Evolutionary conservation across 1,284 basidiomycete genomes (phyloP), one percentile per base, ranked within the genome.

Genomic region (Cutaneotrichosporon curvatum): DNA sequence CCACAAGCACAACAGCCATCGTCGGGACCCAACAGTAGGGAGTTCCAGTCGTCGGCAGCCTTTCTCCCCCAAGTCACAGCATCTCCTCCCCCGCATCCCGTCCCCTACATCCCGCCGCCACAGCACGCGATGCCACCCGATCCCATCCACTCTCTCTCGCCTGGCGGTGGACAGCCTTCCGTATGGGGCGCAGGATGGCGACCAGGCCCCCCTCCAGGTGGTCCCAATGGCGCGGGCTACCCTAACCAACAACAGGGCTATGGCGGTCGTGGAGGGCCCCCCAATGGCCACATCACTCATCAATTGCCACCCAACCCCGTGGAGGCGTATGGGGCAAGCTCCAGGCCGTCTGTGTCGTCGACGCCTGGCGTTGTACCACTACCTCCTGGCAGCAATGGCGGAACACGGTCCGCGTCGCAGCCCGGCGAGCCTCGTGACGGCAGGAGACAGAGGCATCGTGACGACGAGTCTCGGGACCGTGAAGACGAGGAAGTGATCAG

Each of bases 401-500:
- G 52, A 14, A 30, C 35, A 19, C 53, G 53, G 1, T 45, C 50
- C 3, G 37, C 36, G 12, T 55, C 53, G n/a, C 50, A 51, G 33
- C 42, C 50, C 2, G 53, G 53, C 16, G 53, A 55, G 37, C 45
- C 50, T 2, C 47, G 50, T 19, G 53, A 55, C 39, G 37, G 53
- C 14, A 47, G 53, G 16, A 43, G 53, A 40, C 50, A 52, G 16
- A 49, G 50, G 22, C 50, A 51, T 32, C 47, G 53, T 10, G 58
- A 59, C 23, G 62, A 64, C 2, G 60, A 59, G 20, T 58, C 57
- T 10, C 22, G 60, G n/a, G 62, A 60, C 16, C 46, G 47, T 7
- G 55, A 60, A 14, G 67, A 67, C 4, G 81, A 84, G 50, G 91
- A 96, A 66, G 91, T 96, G 60, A 96, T 97, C 50, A 92, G 87